These are phyloP conservation scores for Plantago ovata DNA, from an alignment of 257 asterid species.

Conservation along the genomic window DNA sequence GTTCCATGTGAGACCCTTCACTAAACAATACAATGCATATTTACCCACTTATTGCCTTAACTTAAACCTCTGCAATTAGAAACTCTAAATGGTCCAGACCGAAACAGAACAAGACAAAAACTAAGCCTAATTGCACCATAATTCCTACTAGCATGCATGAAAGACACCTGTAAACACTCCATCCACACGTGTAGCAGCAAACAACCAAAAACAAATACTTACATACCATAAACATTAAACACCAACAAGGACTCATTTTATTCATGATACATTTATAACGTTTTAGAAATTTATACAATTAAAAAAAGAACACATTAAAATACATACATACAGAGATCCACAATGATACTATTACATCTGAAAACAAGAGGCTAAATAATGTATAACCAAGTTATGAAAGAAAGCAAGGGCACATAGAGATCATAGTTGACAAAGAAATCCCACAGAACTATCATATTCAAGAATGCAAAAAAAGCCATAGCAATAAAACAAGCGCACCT, in stretches of 20 bases:
- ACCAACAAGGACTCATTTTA: neutral
- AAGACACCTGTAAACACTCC: slow-evolving; percentile 20
- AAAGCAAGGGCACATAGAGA: slow-evolving; percentile 3
- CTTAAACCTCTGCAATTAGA: neutral
- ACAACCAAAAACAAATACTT: neutral
- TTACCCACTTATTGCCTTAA: neutral
- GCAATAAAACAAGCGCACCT: slow-evolving; percentile 32
- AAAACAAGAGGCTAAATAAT: neutral
- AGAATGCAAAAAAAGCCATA: slow-evolving; percentile 8
- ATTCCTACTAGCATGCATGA: slow-evolving; percentile 7
- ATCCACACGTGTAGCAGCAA: slow-evolving; percentile 4
- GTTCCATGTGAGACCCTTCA: neutral
- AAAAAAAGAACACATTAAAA: neutral
- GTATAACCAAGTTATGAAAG: slow-evolving; percentile 8
- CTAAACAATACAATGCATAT: neutral
- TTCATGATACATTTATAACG: no score
- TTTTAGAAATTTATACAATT: no score
- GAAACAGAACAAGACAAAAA: neutral
- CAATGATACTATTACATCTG: neutral
- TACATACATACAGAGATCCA: neutral
- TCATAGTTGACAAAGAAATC: slow-evolving; percentile 7
- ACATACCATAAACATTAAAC: neutral
- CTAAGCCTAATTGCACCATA: neutral
- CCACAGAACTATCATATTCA: slow-evolving; percentile 15
- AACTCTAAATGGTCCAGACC: neutral